Evolutionary conservation across 202 grass and related monocot species (phyloP), one percentile per base, ranked within the genome.

Genomic region (Miscanthus sacchariflorus): DNA sequence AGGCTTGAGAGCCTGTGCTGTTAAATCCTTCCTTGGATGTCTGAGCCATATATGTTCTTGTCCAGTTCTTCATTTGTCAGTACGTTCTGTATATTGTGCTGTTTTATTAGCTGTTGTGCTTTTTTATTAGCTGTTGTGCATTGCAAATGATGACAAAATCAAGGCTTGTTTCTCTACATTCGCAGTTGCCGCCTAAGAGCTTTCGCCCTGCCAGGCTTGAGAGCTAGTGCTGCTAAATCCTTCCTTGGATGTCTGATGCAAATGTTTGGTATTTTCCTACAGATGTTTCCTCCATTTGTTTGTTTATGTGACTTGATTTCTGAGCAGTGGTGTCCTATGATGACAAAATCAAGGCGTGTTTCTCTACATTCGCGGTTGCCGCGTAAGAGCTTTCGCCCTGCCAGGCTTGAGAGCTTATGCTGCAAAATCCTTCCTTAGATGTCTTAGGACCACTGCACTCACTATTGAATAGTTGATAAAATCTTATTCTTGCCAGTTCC

Each of bases 151-250:
- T 91, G 88, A 89, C 86, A 73, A 43, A 69, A 18, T 38, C 0
- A 83, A 87, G 91, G 91, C 90, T 91, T 95, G 91, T 92, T 93
- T 92, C 91, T 93, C 93, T 7, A 83, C 90, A 92, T 92, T 89
- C 68, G 87, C 87, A 92, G 90, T 80, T 79, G 87, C 90, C 74
- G 46, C 87, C 83, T 74, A 92, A 92, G 83, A 89, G 83, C 87
- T 89, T 76, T 92, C 46, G 83, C 90, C 83, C 27, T 43, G 90
- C 79, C 90, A 83, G 90, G 90, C 87, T 92, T 89, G 90, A 89
- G 90, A 92, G 90, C 74, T 92, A 11, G 0, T 89, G 87, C 87
- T 86, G 83, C 33, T 17, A 19, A 30, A 12, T 83, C 83, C 90
- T 92, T 92, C 79, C 87, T 92, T 92, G 87, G 83, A 86, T 89